A percentile compares a stretch with the other conserved stretches of the same genome.
These are phyloP conservation scores for Aquanectria penicillioides DNA, from an alignment of 2,329 filamentous ascomycete genomes.

Conservation along the genomic window DNA sequence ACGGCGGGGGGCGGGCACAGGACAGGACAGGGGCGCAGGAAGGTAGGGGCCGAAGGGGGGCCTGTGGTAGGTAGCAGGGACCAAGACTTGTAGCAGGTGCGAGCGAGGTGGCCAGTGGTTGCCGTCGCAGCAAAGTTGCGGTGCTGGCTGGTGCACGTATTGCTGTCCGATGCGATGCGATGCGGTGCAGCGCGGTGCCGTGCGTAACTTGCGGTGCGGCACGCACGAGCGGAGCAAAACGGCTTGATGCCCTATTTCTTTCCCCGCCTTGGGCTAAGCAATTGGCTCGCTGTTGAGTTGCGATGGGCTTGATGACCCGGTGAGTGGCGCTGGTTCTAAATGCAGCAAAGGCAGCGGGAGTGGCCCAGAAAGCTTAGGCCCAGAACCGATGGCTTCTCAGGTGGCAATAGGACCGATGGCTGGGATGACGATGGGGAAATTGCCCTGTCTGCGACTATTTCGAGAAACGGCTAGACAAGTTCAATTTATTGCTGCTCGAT, in stretches of 20 bases:
- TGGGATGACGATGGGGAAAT: conserved; percentile 20
- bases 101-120: conserved; percentile 10
- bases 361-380: conserved; percentile 6
- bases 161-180: no score
- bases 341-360: conserved; percentile 14
- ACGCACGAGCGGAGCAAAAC: conserved; percentile 27
- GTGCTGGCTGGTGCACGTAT: conserved; percentile 34
- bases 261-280: conserved; percentile 33
- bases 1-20: conserved; percentile 4
- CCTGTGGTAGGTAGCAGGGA: conserved; percentile 1
- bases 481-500: conserved; percentile 18
- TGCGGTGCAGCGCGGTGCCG: not conserved
- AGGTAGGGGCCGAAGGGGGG: not conserved
- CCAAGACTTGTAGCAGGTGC: conserved; percentile 6
- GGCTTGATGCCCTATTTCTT: conserved; percentile 19
- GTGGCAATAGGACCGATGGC: conserved; percentile 9
- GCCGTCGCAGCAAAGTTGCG: conserved; percentile 19
- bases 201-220: no score
- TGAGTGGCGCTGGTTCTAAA: conserved; percentile 34
- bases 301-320: conserved; percentile 32
- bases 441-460: conserved; percentile 23
- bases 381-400: not conserved
- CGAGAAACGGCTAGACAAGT: conserved; percentile 14
- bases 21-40: not conserved
- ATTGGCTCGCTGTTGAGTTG: conserved; percentile 35